Percentiles rank a stretch among this genome's conserved stretches.
Evolutionary conservation across 305 asterid species (phyloP).

Genomic region (Nicotiana rustica): DNA sequence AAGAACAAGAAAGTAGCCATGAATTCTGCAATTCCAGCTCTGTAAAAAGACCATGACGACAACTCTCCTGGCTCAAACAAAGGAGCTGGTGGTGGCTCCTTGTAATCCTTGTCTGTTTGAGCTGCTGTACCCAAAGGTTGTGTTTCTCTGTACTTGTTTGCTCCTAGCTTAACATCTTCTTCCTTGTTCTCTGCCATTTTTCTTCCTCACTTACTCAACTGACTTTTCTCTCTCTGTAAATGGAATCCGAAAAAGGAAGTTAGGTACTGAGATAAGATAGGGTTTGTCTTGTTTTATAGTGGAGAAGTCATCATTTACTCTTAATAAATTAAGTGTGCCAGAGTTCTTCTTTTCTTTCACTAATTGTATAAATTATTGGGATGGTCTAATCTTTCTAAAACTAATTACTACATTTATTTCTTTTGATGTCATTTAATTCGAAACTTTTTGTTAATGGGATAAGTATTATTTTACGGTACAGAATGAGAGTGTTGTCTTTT

Average conservation of each 20-base stretch:
- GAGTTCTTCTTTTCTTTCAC: neutral
- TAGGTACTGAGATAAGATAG: neutral
- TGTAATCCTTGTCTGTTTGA: slow-evolving; percentile 38
- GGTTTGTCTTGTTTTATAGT: slow-evolving; percentile 30
- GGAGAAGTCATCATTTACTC: slow-evolving; percentile 1
- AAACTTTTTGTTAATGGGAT: no score
- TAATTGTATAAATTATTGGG: neutral
- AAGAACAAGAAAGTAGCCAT: slow-evolving; percentile 36
- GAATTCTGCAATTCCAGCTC: slow-evolving; percentile 40
- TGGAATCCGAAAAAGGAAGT: slow-evolving; percentile 12
- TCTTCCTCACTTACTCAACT: neutral
- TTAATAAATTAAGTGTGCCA: neutral
- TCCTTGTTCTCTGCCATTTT: slow-evolving; percentile 39
- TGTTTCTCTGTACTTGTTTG: slow-evolving; percentile 36
- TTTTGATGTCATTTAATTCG: no score
- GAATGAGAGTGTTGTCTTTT: neutral
- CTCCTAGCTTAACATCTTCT: slow-evolving; percentile 40
- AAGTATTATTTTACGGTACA: neutral
- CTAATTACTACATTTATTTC: neutral
- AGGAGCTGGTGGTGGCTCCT: slow-evolving; percentile 42
- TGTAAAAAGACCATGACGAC: slow-evolving; percentile 40
- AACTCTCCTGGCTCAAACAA: slow-evolving; percentile 38
- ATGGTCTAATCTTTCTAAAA: neutral
- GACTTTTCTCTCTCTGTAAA: neutral
- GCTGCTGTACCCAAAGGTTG: slow-evolving; percentile 38